Percentiles rank a stretch among this genome's conserved stretches.
Evolutionary conservation across 345 rosid species (phyloP).

Genomic region (Diplotaxis tenuifolia): DNA sequence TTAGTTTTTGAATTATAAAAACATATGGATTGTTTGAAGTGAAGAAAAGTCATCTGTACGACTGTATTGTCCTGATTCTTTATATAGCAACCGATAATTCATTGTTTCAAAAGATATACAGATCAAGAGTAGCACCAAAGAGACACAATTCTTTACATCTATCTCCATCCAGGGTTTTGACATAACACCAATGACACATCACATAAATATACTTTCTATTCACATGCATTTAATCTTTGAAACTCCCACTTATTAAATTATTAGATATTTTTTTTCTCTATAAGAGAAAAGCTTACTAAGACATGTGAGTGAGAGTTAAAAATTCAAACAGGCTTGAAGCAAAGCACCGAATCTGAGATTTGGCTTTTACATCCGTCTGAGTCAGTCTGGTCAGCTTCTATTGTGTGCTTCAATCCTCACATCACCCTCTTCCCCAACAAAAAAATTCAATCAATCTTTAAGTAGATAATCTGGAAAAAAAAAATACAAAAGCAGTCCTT

Average conservation of each 20-base stretch:
- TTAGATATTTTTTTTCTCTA: neutral
- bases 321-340: conserved; percentile 13
- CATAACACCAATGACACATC: conserved; percentile 18
- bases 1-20: neutral
- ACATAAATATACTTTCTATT: conserved; percentile 27
- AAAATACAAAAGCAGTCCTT: neutral
- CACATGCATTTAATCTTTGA: conserved; percentile 21
- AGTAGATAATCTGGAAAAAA: conserved; percentile 29
- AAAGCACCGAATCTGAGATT: conserved; percentile 17
- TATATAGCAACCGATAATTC: neutral
- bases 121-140: conserved; percentile 16
- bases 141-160: conserved; percentile 24
- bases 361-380: conserved; percentile 11
- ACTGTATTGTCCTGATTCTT: conserved; percentile 1
- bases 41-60: conserved; percentile 11
- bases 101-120: conserved; percentile 3
- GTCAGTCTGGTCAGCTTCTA: conserved; percentile 28
- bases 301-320: conserved; percentile 20
- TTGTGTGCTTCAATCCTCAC: conserved; percentile 24
- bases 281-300: conserved; percentile 7
- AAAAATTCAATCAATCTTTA: conserved; percentile 18
- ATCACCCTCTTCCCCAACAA: conserved; percentile 9
- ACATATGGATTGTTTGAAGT: neutral
- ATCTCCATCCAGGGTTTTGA: conserved; percentile 9
- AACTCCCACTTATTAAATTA: conserved; percentile 24